phyloP scores from a whole-genome alignment of 192 early-diverging fungal species.

The Coemansia sp. region DNA sequence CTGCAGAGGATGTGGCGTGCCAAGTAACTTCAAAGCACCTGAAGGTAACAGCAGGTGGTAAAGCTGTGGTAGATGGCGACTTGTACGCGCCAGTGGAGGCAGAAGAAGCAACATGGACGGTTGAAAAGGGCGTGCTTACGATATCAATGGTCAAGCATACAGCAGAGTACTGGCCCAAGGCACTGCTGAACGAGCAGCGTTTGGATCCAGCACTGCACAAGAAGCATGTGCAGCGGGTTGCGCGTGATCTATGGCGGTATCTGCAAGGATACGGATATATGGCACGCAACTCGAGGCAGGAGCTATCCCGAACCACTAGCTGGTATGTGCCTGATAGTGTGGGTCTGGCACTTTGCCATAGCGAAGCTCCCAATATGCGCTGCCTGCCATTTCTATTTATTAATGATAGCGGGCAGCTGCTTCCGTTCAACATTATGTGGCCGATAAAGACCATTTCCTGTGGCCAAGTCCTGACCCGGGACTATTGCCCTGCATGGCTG shows the following conservation, averaged over 20 bases:
- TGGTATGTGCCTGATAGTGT: constrained; percentile 61
- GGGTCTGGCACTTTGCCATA: constrained; percentile 63
- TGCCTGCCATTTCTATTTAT: constrained; percentile 66
- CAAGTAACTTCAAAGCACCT: constrained; percentile 21
- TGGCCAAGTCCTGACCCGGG: constrained; percentile 56
- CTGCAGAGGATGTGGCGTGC: constrained; percentile 22
- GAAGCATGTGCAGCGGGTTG: constrained; percentile 42
- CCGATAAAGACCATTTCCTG: constrained; percentile 56
- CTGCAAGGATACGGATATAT: constrained; percentile 48
- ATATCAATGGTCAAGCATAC: constrained; percentile 35
- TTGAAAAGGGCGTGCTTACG: constrained; percentile 27
- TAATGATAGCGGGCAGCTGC: constrained; percentile 49
- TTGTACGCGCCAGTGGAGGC: constrained; percentile 21
- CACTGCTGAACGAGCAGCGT: constrained; percentile 29
- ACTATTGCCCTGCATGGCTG: constrained; percentile 61
- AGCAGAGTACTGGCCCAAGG: constrained; percentile 31
- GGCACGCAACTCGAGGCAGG: constrained; percentile 20
- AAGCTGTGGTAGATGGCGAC: constrained; percentile 30
- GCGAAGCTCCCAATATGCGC: constrained; percentile 58
- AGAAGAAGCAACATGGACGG: constrained; percentile 33
- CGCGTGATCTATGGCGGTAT: constrained; percentile 43
- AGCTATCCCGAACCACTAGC: constrained; percentile 29
- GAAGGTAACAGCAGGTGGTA: constrained; percentile 13
- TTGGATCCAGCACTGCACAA: constrained; percentile 22
- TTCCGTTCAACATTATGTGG: constrained; percentile 65